Conservation (phyloP, 768 basidiomycete genomes). For the Suillus subalutaceus region DNA sequence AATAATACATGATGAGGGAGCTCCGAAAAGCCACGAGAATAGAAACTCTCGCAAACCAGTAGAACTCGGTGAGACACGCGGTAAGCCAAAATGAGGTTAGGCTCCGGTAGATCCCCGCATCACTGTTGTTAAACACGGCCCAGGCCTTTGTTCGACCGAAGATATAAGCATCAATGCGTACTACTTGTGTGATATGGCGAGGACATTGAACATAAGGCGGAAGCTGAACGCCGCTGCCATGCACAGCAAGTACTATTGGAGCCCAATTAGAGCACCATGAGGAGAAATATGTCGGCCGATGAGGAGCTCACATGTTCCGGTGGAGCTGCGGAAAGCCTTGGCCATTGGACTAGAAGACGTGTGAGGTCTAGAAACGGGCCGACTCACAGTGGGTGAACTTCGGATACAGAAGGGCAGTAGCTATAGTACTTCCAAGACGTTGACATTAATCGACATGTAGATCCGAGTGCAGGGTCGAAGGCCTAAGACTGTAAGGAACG, state of each 20-base stretch:
- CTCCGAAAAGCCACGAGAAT: not conserved
- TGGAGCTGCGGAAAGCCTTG: not conserved
- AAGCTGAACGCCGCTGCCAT: conserved; percentile 2
- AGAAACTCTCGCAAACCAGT: not conserved
- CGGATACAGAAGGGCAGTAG: not conserved
- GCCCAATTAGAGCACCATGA: not conserved
- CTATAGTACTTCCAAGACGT: not conserved
- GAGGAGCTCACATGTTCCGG: not conserved
- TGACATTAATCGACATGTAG: not conserved
- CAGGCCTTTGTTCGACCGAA: no score
- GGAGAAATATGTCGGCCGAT: not conserved
- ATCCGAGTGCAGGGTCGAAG: not conserved
- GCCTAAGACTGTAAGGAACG: no score
- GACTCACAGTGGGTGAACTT: not conserved
- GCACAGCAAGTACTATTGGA: not conserved
- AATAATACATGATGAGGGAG: not conserved
- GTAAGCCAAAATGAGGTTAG: not conserved
- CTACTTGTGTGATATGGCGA: not conserved
- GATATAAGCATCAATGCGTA: not conserved
- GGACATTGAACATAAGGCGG: not conserved
- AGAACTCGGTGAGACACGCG: not conserved
- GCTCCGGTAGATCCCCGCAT: not conserved
- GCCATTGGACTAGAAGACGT: not conserved
- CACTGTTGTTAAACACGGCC: no score
- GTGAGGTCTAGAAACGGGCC: not conserved